Evolutionary conservation across 2,329 filamentous ascomycete species (phyloP).

Genomic region (Aspergillus hiratsukae): DNA sequence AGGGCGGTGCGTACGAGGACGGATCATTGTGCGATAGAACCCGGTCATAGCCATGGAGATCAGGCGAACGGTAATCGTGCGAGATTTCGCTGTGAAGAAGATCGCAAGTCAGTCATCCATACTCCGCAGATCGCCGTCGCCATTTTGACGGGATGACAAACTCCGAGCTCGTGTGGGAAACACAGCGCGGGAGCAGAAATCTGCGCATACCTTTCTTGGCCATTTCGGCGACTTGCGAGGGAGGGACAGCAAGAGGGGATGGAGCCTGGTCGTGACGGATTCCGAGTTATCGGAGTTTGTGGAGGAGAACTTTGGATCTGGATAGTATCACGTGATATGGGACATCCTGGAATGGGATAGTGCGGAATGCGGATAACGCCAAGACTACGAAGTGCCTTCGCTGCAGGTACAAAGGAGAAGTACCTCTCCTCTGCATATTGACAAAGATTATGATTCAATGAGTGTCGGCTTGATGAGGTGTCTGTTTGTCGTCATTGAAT

Average conservation of each 20-base stretch:
- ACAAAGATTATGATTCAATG: no score
- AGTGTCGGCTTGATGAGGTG: background rate
- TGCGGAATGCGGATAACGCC: background rate
- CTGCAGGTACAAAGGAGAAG: background rate
- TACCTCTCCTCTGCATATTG: background rate
- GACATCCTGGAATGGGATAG: background rate
- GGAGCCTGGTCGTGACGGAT: background rate
- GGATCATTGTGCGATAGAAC: slow-evolving; percentile 87
- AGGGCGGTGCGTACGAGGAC: slow-evolving; percentile 74
- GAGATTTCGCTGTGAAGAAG: slow-evolving; percentile 67
- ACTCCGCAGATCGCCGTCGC: background rate
- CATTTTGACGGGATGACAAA: background rate
- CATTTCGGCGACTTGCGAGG: slow-evolving; percentile 26
- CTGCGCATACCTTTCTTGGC: slow-evolving; percentile 42
- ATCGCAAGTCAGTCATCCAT: slow-evolving; percentile 1
- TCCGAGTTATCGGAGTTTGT: slow-evolving; percentile 9
- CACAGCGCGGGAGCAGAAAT: background rate
- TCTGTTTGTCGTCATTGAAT: no score
- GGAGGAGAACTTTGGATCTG: slow-evolving; percentile 7
- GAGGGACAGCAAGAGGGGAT: background rate
- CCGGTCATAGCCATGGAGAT: slow-evolving; percentile 98
- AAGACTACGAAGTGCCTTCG: background rate
- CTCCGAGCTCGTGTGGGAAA: background rate
- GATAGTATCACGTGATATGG: background rate
- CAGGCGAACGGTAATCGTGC: slow-evolving; percentile 87